phyloP scores from a whole-genome alignment of 768 basidiomycete genomes.

The Suillus brevipes region DNA sequence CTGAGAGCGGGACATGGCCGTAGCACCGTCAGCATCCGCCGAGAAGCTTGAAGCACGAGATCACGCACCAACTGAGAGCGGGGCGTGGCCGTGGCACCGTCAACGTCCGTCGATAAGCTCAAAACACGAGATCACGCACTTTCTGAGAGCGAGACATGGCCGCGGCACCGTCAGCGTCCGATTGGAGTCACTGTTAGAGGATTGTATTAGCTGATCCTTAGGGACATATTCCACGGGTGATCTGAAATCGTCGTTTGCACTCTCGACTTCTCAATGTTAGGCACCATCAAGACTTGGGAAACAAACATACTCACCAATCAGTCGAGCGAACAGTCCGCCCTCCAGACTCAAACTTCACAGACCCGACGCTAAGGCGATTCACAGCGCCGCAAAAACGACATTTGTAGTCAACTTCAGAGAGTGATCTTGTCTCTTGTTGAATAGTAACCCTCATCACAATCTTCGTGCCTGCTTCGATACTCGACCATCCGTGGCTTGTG shows the following conservation, averaged over 20 bases:
- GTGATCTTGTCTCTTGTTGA: not conserved
- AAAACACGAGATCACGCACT: too few relatives aligned
- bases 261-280: constrained; percentile 15
- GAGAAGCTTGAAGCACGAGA: too few relatives aligned
- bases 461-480: constrained; percentile 25
- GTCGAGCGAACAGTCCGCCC: not conserved
- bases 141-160: too few relatives aligned
- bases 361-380: not conserved
- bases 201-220: too few relatives aligned
- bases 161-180: too few relatives aligned
- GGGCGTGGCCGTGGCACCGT: too few relatives aligned
- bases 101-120: too few relatives aligned
- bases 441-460: constrained; percentile 20
- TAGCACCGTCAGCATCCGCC: too few relatives aligned
- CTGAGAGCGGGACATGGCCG: too few relatives aligned
- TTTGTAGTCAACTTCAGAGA: constrained; percentile 10
- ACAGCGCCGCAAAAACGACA: constrained; percentile 16
- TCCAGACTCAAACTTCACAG: not conserved
- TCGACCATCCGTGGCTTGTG: not conserved
- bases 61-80: too few relatives aligned
- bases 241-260: constrained; percentile 29
- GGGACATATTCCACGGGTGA: too few relatives aligned
- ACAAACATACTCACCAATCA: constrained; percentile 10
- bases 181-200: not conserved
- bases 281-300: constrained; percentile 6